Conservation (phyloP, 345 rosid species). For the Kandelia obovata region DNA sequence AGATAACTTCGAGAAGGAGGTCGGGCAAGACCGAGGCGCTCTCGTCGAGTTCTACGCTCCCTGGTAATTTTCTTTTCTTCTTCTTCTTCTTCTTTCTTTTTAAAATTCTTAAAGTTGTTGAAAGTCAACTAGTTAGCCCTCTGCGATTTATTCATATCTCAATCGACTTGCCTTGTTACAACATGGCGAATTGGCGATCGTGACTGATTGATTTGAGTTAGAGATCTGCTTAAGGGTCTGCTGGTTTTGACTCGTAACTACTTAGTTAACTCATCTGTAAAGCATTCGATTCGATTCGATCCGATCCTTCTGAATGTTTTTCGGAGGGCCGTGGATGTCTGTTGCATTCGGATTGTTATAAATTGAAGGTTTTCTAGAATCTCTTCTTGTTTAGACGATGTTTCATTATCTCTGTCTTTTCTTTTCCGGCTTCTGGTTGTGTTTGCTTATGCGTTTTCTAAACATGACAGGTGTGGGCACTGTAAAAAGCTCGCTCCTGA, state of each 20-base stretch:
- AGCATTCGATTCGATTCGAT: not conserved
- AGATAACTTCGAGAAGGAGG: slow-evolving; percentile 89
- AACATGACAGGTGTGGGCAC: slow-evolving; percentile 82
- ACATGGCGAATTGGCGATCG: slow-evolving; percentile 9
- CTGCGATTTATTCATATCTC: too few species aligned
- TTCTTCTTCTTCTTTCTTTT: not conserved
- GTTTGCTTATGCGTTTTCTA: not conserved
- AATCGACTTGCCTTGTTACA: too few species aligned
- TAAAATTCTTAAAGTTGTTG: not conserved
- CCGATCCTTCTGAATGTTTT: not conserved
- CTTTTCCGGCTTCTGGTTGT: not conserved
- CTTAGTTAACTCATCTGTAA: not conserved
- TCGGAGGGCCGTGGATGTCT: too few species aligned
- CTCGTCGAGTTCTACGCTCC: slow-evolving; percentile 99
- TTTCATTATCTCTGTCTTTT: not conserved
- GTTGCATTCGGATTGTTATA: not conserved
- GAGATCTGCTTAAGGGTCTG: slow-evolving; percentile 24
- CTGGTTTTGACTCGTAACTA: not conserved
- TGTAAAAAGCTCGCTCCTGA: slow-evolving; percentile 99
- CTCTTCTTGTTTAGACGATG: not conserved
- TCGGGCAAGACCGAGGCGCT: slow-evolving; percentile 86
- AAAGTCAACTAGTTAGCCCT: too few species aligned
- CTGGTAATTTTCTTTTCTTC: slow-evolving; percentile 45
- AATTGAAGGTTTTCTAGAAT: not conserved
- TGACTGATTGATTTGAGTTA: slow-evolving; percentile 2